phyloP scores from a whole-genome alignment of 192 early-diverging fungal species.

The Paraglomus brasilianum region DNA sequence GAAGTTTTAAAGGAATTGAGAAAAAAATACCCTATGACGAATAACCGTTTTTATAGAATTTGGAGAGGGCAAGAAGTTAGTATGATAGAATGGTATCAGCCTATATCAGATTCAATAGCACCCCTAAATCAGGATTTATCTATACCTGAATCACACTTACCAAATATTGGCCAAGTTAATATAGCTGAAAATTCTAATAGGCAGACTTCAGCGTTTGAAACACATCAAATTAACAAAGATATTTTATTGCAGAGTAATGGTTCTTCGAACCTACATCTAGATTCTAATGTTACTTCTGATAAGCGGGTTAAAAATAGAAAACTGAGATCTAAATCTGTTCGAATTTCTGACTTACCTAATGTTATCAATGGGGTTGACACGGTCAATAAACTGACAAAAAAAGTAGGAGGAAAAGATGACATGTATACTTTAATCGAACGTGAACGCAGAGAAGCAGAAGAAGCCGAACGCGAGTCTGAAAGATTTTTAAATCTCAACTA shows the following conservation, averaged over 20 bases:
- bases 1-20: not conserved
- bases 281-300: slow-evolving; percentile 11
- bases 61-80: slow-evolving; percentile 1
- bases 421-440: slow-evolving; percentile 19
- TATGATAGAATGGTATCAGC: slow-evolving; percentile 23
- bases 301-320: slow-evolving; percentile 25
- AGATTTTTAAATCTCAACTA: not conserved
- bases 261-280: slow-evolving; percentile 1
- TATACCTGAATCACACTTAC: slow-evolving; percentile 26
- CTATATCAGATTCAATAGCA: slow-evolving; percentile 25
- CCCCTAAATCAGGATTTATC: slow-evolving; percentile 23
- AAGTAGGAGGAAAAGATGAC: not conserved
- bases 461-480: slow-evolving; percentile 8
- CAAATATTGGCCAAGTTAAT: slow-evolving; percentile 19
- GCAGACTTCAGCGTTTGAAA: not conserved
- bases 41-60: slow-evolving; percentile 25
- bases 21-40: slow-evolving; percentile 15
- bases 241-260: not conserved
- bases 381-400: not conserved
- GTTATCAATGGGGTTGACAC: too few species aligned
- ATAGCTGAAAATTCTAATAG: slow-evolving; percentile 18
- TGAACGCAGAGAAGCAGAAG: not conserved
- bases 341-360: slow-evolving; percentile 23
- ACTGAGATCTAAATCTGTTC: slow-evolving; percentile 23
- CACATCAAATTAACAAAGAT: slow-evolving; percentile 25